Base-by-base conservation (phyloP, 306 rosid species). In the Citrullus colocynthis region DNA sequence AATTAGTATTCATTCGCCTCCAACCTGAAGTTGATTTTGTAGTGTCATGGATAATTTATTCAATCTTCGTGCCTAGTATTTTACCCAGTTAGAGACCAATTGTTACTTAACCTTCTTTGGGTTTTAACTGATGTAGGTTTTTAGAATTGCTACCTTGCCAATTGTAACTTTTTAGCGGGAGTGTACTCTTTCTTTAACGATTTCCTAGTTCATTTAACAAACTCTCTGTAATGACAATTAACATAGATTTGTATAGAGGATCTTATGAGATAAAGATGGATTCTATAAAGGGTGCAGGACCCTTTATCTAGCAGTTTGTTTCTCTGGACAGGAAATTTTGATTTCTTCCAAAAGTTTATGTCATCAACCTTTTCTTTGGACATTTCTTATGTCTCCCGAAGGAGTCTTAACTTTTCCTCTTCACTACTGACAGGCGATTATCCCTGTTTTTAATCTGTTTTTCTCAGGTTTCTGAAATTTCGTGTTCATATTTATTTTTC, bases 401-500 rank as follows among this genome's bases (percentile, higher is more conserved):
- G 37, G 32, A 71, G 59, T 21, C n/a, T 61, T 42, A 42, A 16
- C n/a, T 65, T 36, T 36, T 61, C 14, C 9, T 37, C 48, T 71
- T 11, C 2, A 28, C 1, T 48, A 12, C n/a, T 45, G 12, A 14
- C 21, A 24, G 58, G 41, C 49, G 18, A 67, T 45, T 45, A 11
- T 69, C 59, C 32, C 61, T 37, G 28, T 37, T 75, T 75, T 75
- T 34, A 14, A 63, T 58, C 44, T 14, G 11, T 36, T 1, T 2
- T 36, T 18, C 85, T 81, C 78, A 92, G 97, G 96, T 94, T 85
- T 82, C 91, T 66, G 97, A 88, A 83, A 71, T 86, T 92, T 21
- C 5, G 34, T 69, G 36, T 44, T 10, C 24, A 70, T 45, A 70
- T 70, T 70, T 45, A 6, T 70, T 44, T 65, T 70, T 15, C 76